phyloP scores from a whole-genome alignment of 2,329 filamentous ascomycete species.

The Hypoxylon sp. region DNA sequence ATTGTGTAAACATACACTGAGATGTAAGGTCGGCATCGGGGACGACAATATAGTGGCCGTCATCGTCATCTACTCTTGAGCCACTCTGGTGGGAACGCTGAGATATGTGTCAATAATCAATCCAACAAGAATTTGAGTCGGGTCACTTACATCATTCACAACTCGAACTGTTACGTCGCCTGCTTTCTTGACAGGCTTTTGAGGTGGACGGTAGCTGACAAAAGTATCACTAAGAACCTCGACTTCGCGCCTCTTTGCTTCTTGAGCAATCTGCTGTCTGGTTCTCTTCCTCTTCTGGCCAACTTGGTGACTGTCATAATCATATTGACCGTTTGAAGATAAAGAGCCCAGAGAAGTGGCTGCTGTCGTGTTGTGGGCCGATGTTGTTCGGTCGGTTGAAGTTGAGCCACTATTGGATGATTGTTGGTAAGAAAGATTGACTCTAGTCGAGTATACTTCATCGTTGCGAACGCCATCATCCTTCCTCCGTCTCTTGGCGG shows the following conservation, averaged over 20 bases:
- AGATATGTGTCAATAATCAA: slow-evolving; percentile 36
- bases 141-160: slow-evolving; percentile 72
- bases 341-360: slow-evolving; percentile 86
- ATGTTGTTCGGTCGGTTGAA: slow-evolving; percentile 87
- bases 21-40: slow-evolving; percentile 89
- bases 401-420: slow-evolving; percentile 80
- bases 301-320: slow-evolving; percentile 75
- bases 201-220: slow-evolving; percentile 86
- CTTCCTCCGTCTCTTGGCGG: slow-evolving; percentile 82
- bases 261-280: slow-evolving; percentile 84
- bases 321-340: slow-evolving; percentile 73
- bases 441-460: slow-evolving; percentile 77
- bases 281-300: slow-evolving; percentile 91
- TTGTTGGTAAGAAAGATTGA: slow-evolving; percentile 78
- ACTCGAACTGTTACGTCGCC: slow-evolving; percentile 78
- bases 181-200: slow-evolving; percentile 91
- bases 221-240: slow-evolving; percentile 79
- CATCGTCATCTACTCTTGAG: slow-evolving; percentile 92
- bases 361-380: slow-evolving; percentile 85
- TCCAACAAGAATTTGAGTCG: not conserved
- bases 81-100: slow-evolving; percentile 60
- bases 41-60: slow-evolving; percentile 95
- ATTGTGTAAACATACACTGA: slow-evolving; percentile 76
- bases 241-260: slow-evolving; percentile 83
- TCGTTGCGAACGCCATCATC: slow-evolving; percentile 75